Percentiles rank a stretch among this genome's conserved stretches.
phyloP scores from a whole-genome alignment of 495 filamentous ascomycete genomes.

The Articulospora tetracladia region DNA sequence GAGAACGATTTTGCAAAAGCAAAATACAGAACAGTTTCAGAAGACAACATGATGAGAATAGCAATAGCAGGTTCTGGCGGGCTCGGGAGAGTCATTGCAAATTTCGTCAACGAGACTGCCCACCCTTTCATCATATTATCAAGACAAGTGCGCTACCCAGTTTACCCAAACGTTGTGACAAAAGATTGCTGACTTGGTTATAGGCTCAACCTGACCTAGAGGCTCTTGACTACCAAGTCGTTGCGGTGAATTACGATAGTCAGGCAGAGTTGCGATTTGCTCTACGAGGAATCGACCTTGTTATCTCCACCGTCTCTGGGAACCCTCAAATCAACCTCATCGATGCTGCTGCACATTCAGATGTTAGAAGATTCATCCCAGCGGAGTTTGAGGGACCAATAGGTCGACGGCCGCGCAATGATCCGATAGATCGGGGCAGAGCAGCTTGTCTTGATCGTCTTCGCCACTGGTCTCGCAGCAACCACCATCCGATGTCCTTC shows the following conservation, averaged over 20 bases:
- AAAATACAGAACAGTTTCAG: neutral
- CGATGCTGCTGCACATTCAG: constrained; percentile 59
- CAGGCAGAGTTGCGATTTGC: constrained; percentile 51
- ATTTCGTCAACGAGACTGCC: constrained; percentile 51
- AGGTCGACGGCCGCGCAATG: constrained; percentile 36
- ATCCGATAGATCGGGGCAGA: constrained; percentile 49
- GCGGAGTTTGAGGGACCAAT: constrained; percentile 69
- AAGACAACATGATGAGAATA: constrained; percentile 57
- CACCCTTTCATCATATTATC: constrained; percentile 69
- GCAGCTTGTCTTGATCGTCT: constrained; percentile 52
- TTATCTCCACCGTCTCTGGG: constrained; percentile 70
- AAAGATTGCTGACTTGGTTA: constrained; percentile 32
- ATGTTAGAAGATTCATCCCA: constrained; percentile 67
- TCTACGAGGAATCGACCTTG: constrained; percentile 66
- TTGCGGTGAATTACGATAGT: constrained; percentile 59
- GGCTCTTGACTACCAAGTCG: constrained; percentile 52
- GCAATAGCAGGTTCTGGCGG: constrained; percentile 70
- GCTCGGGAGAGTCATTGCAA: constrained; percentile 60
- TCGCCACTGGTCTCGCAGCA: constrained; percentile 41
- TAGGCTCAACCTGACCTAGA: constrained; percentile 29
- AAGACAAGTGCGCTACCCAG: constrained; percentile 44
- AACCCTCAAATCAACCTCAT: constrained; percentile 66
- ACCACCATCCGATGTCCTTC: constrained; percentile 48
- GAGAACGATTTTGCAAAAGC: neutral
- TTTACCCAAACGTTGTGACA: constrained; percentile 1